A percentile compares a stretch with the other conserved stretches of the same genome.
These are phyloP conservation scores for Madurella fahalii DNA, from an alignment of 2,329 filamentous ascomycete species.

Conservation along the genomic window DNA sequence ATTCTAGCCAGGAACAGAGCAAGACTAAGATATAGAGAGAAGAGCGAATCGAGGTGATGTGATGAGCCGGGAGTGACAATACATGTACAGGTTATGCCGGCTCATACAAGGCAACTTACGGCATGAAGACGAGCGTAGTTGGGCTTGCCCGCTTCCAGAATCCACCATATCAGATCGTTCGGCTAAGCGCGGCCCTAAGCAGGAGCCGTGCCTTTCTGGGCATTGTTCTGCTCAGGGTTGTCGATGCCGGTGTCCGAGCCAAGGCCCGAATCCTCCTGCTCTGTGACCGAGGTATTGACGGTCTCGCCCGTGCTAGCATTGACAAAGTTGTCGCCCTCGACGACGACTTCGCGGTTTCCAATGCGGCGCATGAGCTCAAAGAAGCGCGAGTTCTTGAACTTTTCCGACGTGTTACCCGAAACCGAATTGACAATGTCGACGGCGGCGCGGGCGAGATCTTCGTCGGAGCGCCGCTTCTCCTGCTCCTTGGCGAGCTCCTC, in stretches of 20 bases:
- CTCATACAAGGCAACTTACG: neutral
- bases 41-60: conserved; percentile 6
- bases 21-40: neutral
- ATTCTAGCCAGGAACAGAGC: neutral
- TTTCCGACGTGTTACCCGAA: conserved; percentile 62
- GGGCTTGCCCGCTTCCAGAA: neutral
- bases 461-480: conserved; percentile 45
- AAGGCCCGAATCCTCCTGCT: neutral
- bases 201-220: neutral
- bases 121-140: neutral
- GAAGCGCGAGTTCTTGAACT: conserved; percentile 77
- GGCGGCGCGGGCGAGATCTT: conserved; percentile 70
- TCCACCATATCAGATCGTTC: neutral
- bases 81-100: conserved; percentile 1
- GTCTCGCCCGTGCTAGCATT: conserved; percentile 28
- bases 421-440: conserved; percentile 66
- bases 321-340: conserved; percentile 53
- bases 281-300: conserved; percentile 10
- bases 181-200: neutral
- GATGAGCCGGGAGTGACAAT: conserved; percentile 3
- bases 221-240: neutral
- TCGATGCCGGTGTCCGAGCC: neutral
- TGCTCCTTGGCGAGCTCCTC: conserved; percentile 28
- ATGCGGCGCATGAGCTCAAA: conserved; percentile 72
- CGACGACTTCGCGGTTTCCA: conserved; percentile 65